Percentiles rank a stretch among this genome's conserved stretches.
Evolutionary conservation across 2,329 filamentous ascomycete species (phyloP).

Genomic region (Alternaria incomplexa): DNA sequence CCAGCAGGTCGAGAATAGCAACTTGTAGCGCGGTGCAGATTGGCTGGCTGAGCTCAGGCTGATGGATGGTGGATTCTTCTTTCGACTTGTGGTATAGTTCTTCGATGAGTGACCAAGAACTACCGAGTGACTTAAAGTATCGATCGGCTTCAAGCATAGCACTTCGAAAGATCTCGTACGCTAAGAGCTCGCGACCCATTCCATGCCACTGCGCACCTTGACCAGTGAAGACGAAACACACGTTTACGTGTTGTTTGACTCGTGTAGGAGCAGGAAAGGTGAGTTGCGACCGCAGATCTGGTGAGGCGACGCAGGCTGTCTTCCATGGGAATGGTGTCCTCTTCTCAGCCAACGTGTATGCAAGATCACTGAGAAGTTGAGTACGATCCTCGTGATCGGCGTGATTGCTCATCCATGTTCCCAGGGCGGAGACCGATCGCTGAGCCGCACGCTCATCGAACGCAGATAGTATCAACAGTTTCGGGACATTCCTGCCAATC

Average conservation of each 20-base stretch:
- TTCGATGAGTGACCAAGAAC: slow-evolving; percentile 19
- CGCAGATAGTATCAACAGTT: slow-evolving; percentile 7
- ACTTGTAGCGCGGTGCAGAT: slow-evolving; percentile 28
- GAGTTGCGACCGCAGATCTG: not conserved
- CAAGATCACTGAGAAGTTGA: slow-evolving; percentile 7
- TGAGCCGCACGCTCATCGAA: slow-evolving; percentile 13
- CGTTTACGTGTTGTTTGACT: not conserved
- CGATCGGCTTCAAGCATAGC: slow-evolving; percentile 14
- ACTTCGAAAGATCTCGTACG: slow-evolving; percentile 14
- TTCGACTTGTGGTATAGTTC: slow-evolving; percentile 12
- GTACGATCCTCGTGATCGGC: not conserved
- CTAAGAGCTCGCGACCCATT: slow-evolving; percentile 32
- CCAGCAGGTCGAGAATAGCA: slow-evolving; percentile 25
- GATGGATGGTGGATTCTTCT: slow-evolving; percentile 10
- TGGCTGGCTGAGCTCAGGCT: slow-evolving; percentile 26
- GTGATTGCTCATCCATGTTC: slow-evolving; percentile 4
- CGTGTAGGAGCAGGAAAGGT: slow-evolving; percentile 6
- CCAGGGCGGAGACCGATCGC: not conserved
- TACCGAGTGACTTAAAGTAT: slow-evolving; percentile 18
- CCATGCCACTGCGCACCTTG: slow-evolving; percentile 39
- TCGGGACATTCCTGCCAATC: not conserved
- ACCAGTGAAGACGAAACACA: slow-evolving; percentile 37
- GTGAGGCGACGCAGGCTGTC: not conserved
- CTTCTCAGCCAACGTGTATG: slow-evolving; percentile 14
- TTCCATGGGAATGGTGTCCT: slow-evolving; percentile 19